Conservation (phyloP, 768 basidiomycete genomes). For the Auriscalpium vulgare region DNA sequence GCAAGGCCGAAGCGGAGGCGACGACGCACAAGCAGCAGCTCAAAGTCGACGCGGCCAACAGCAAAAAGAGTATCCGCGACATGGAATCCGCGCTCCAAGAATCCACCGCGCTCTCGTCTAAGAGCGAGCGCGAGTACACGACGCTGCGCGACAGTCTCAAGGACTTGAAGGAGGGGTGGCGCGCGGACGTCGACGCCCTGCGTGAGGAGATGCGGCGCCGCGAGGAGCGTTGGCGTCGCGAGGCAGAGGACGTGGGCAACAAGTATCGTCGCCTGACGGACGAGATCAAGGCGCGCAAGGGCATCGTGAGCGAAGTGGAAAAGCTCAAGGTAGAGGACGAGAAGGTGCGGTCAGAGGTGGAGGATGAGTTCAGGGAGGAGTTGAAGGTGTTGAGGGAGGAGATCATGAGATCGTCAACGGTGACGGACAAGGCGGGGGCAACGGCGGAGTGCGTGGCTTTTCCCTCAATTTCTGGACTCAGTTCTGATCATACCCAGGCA, state of each 20-base stretch:
- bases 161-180: slow-evolving; percentile 64
- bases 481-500: slow-evolving; percentile 29
- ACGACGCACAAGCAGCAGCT: slow-evolving; percentile 59
- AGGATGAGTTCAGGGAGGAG: slow-evolving; percentile 52
- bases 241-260: slow-evolving; percentile 59
- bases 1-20: slow-evolving; percentile 79
- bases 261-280: slow-evolving; percentile 63
- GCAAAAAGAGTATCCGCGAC: slow-evolving; percentile 72
- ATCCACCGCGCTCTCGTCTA: slow-evolving; percentile 69
- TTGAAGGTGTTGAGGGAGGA: slow-evolving; percentile 44
- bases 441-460: slow-evolving; percentile 50
- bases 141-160: slow-evolving; percentile 73
- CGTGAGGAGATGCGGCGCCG: slow-evolving; percentile 67
- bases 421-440: slow-evolving; percentile 48
- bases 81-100: slow-evolving; percentile 72
- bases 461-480: slow-evolving; percentile 6
- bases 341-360: slow-evolving; percentile 46
- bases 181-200: slow-evolving; percentile 62
- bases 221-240: slow-evolving; percentile 60
- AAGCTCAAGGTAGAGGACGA: slow-evolving; percentile 42
- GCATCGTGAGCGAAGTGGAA: slow-evolving; percentile 38
- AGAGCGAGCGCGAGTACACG: slow-evolving; percentile 77
- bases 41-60: slow-evolving; percentile 61
- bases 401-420: slow-evolving; percentile 44
- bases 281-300: slow-evolving; percentile 49